These are phyloP conservation scores for Nicotiana sylvestris DNA, from an alignment of 257 asterid genomes.

Conservation along the genomic window DNA sequence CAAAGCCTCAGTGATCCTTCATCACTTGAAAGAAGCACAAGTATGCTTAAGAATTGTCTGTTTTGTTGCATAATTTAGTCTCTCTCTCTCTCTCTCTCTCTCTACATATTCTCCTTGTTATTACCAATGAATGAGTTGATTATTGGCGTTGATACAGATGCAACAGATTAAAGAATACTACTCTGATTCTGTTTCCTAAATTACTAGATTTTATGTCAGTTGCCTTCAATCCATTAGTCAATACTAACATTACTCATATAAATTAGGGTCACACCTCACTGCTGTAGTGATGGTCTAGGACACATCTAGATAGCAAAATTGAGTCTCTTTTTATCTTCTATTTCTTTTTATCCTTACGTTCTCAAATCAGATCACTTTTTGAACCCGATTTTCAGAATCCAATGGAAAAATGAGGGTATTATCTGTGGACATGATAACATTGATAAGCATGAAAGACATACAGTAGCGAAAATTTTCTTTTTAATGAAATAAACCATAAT, in stretches of 20 bases:
- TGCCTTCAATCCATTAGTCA: neutral
- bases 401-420: neutral
- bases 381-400: neutral
- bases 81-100: too few species aligned
- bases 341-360: neutral
- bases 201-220: neutral
- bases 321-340: neutral
- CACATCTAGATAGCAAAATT: neutral
- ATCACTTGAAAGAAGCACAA: constrained; percentile 3
- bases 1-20: neutral
- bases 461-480: neutral
- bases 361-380: neutral
- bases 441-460: neutral
- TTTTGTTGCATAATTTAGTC: neutral
- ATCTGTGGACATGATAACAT: neutral
- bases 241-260: neutral
- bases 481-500: neutral
- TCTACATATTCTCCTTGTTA: neutral
- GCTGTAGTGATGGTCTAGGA: neutral
- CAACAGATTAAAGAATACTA: neutral
- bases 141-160: neutral
- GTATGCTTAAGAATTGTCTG: neutral
- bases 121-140: neutral
- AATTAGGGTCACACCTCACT: neutral
- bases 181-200: neutral